These are phyloP conservation scores for Pisolithus orientalis DNA, from an alignment of 768 basidiomycete species.

Conservation along the genomic window DNA sequence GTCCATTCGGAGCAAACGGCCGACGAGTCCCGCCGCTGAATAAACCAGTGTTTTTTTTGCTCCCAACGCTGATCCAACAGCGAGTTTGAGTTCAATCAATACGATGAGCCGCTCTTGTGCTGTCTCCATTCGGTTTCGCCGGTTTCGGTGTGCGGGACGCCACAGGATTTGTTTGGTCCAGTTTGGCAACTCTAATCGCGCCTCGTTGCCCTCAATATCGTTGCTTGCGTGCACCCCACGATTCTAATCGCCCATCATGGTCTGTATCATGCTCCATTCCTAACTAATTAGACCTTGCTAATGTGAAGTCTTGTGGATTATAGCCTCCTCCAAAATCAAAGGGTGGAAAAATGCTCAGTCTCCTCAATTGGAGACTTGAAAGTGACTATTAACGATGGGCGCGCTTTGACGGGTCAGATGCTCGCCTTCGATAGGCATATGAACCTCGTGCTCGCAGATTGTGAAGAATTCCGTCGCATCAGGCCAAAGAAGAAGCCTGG, in stretches of 20 bases:
- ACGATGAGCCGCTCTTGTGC: too few relatives aligned
- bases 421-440: slow-evolving; percentile 99
- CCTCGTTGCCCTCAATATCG: slow-evolving; percentile 21
- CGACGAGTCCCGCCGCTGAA: not conserved
- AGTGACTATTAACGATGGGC: slow-evolving; percentile 96
- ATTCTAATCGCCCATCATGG: slow-evolving; percentile 50
- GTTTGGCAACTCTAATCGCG: slow-evolving; percentile 23
- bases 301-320: slow-evolving; percentile 2
- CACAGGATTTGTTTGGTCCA: slow-evolving; percentile 23
- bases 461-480: slow-evolving; percentile 94
- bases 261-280: slow-evolving; percentile 26
- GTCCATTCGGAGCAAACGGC: not conserved
- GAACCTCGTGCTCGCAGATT: slow-evolving; percentile 97
- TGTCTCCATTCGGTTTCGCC: too few relatives aligned
- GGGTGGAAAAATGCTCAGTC: slow-evolving; percentile 95
- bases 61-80: not conserved
- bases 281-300: not conserved
- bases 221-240: slow-evolving; percentile 11
- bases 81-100: too few relatives aligned
- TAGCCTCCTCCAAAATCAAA: slow-evolving; percentile 95
- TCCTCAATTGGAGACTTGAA: slow-evolving; percentile 98
- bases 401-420: slow-evolving; percentile 95
- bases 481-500: slow-evolving; percentile 88
- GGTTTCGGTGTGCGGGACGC: not conserved
- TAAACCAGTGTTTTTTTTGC: not conserved